A percentile compares a stretch with the other conserved stretches of the same genome.
These are phyloP conservation scores for Talaromyces borbonicus DNA, from an alignment of 495 filamentous ascomycete genomes.

Conservation along the genomic window DNA sequence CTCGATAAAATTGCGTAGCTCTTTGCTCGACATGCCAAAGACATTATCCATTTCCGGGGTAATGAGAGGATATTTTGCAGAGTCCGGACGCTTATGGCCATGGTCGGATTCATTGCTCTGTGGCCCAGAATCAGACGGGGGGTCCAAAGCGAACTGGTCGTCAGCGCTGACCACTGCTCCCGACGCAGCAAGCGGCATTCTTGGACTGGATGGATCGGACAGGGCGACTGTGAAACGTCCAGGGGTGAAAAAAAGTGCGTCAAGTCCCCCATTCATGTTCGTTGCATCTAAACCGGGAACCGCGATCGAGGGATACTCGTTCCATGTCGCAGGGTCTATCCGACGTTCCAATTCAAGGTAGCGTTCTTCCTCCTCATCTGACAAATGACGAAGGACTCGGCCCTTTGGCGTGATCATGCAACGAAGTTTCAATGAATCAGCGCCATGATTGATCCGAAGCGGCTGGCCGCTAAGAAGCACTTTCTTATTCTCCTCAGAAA, in stretches of 20 bases:
- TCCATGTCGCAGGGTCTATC: slow-evolving; percentile 28
- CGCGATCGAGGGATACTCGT: slow-evolving; percentile 19
- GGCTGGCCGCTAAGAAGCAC: slow-evolving; percentile 31
- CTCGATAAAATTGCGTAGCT: slow-evolving; percentile 26
- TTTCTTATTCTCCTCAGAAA: slow-evolving; percentile 34
- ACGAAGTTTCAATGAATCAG: slow-evolving; percentile 31
- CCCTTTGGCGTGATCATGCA: slow-evolving; percentile 69
- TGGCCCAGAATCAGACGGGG: slow-evolving; percentile 12
- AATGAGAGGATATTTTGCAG: neutral
- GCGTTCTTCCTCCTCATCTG: slow-evolving; percentile 62
- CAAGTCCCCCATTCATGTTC: slow-evolving; percentile 33
- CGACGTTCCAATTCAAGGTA: slow-evolving; percentile 65
- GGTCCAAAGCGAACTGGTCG: slow-evolving; percentile 1
- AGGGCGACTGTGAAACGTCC: slow-evolving; percentile 36
- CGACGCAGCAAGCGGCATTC: slow-evolving; percentile 11
- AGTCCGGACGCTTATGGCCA: slow-evolving; percentile 22
- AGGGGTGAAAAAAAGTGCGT: slow-evolving; percentile 33
- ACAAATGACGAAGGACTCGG: slow-evolving; percentile 66
- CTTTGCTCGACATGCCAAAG: slow-evolving; percentile 32
- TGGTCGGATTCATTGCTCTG: slow-evolving; percentile 38
- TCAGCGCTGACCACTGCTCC: slow-evolving; percentile 7
- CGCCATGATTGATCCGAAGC: slow-evolving; percentile 23
- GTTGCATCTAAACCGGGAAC: slow-evolving; percentile 27
- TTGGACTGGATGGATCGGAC: slow-evolving; percentile 19
- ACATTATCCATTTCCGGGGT: slow-evolving; percentile 31